A percentile compares a stretch with the other conserved stretches of the same genome.
Conservation (phyloP, 2,329 filamentous ascomycete species). For the Plectosphaerella plurivora region DNA sequence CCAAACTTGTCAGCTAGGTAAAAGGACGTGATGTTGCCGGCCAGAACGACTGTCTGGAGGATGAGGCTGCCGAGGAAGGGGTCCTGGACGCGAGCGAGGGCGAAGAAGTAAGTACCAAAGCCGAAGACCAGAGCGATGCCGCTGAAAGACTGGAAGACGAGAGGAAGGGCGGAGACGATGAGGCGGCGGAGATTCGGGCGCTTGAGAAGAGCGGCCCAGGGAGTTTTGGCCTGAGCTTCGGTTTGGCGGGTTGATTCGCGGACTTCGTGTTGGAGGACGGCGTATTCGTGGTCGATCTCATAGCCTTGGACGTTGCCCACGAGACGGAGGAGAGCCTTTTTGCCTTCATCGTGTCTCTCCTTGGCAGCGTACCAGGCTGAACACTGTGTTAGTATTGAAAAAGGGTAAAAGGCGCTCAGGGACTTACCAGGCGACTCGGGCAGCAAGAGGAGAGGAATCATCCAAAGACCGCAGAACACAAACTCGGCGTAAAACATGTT, state of each 20-base stretch:
- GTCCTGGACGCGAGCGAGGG: constrained; percentile 13
- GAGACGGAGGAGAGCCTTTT: constrained; percentile 8
- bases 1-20: constrained; percentile 15
- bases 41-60: constrained; percentile 3
- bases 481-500: constrained; percentile 3
- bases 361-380: background rate
- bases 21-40: constrained; percentile 11
- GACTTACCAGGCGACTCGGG: background rate
- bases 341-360: constrained; percentile 5
- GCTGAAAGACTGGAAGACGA: constrained; percentile 12
- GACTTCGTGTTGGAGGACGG: constrained; percentile 12
- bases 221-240: background rate
- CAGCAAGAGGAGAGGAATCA: background rate
- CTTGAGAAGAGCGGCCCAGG: constrained; percentile 5
- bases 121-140: constrained; percentile 16
- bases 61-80: constrained; percentile 16
- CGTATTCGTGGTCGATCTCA: constrained; percentile 13
- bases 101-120: constrained; percentile 17
- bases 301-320: background rate
- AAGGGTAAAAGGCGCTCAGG: background rate
- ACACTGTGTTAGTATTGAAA: background rate
- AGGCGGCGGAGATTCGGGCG: constrained; percentile 12
- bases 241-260: background rate
- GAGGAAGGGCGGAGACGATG: constrained; percentile 12
- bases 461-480: background rate